phyloP scores from a whole-genome alignment of 257 asterid genomes.

The Linaria vulgaris region DNA sequence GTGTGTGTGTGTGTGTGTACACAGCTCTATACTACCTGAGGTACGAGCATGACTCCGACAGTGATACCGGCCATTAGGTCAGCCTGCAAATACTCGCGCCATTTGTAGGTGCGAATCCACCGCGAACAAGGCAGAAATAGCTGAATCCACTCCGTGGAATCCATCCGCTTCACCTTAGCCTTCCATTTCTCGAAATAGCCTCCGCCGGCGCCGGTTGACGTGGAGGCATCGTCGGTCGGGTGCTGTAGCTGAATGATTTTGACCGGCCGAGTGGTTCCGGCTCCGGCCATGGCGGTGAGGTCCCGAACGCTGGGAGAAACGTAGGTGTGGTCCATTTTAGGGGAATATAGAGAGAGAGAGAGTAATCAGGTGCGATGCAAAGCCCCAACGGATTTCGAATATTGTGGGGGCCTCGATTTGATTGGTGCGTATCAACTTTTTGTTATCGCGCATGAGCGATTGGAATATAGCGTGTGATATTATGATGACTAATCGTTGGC shows the following conservation, averaged over 20 bases:
- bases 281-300: slow-evolving; percentile 41
- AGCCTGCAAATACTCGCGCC: slow-evolving; percentile 81
- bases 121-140: slow-evolving; percentile 77
- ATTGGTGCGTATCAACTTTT: neutral
- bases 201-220: slow-evolving; percentile 22
- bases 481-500: no score
- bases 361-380: no score
- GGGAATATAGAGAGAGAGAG: no score
- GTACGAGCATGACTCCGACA: slow-evolving; percentile 98
- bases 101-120: slow-evolving; percentile 82
- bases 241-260: slow-evolving; percentile 76
- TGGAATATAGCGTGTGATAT: no score
- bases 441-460: no score
- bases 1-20: no score
- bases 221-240: slow-evolving; percentile 44
- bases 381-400: neutral
- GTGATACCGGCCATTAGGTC: slow-evolving; percentile 95
- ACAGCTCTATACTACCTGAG: slow-evolving; percentile 58
- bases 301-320: slow-evolving; percentile 76
- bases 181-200: slow-evolving; percentile 49
- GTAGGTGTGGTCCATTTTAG: slow-evolving; percentile 45
- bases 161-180: slow-evolving; percentile 62
- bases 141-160: slow-evolving; percentile 75
- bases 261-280: slow-evolving; percentile 42
- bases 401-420: neutral